Evolutionary conservation across 164 flowering plant genomes (phyloP), one percentile per base, ranked within the genome.

Genomic region (Dillenia turbinata): DNA sequence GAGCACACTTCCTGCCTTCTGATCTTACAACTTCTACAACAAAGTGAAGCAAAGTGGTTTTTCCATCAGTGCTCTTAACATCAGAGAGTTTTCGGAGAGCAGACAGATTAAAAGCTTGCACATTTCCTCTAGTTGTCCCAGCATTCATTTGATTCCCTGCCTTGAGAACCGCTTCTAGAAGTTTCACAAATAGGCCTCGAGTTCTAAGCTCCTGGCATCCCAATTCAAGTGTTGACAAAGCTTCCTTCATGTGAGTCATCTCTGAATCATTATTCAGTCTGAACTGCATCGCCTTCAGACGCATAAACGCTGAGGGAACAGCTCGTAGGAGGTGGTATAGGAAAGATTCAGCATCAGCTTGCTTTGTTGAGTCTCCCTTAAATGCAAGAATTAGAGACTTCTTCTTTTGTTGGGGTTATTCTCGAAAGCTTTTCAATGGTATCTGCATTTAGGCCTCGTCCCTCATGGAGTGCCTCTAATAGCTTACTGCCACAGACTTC

Each of bases 101-200:
- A 12, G 75, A 75, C 2, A 91, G 77, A 52, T 87, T 83, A 70
- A 91, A 91, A 14, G 86, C 96, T 55, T 81, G 84, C 9, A 93
- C 97, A 68, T 91, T 78, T 8, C 97, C 97, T 72, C 93, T 78
- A 6, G 96, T 68, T 0, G 97, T 91, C 44, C 97, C 97, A 8
- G 90, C 92, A 66, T 91, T 91, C 81, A 89, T 79, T 12, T 81
- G 77, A 52, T 91, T 91, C 1, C 97, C 96, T 9, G 97, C 96
- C 64, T 88, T 91, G 56, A 91, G 88, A 47, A 91, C 73, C 1
- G 97, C 93, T 69, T 91, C 96, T 3, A 91, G 78, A 44, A 91
- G 93, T 71, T 85, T 87, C 46, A 87, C 57, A 72, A 91, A 87
- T 5, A 91, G 74, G 24, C 89, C 94, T 1, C 86, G 78, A 45